Base-by-base conservation (phyloP, 805 yeast species). In the Metschnikowia kofuensis region DNA sequence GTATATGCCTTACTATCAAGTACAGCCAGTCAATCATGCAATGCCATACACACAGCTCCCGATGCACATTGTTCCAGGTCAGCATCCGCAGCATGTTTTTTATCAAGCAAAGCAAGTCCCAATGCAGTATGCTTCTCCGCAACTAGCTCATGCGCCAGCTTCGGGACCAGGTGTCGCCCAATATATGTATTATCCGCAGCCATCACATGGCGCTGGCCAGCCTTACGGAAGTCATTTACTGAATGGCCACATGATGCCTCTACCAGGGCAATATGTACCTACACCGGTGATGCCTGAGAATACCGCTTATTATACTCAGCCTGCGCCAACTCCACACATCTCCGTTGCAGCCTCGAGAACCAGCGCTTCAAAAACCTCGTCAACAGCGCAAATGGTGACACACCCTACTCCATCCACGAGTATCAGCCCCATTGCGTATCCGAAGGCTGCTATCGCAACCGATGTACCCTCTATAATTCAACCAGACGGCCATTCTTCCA, bases 31-130 rank as follows among this genome's bases (percentile, higher is more conserved):
- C 11, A 36, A 39, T 13, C 42, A 39, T 1, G 41, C 40, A 7
- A 32, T 45, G 35, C 37, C 43, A 11, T 49, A 44, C 38, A 21
- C 52, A 10, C 52, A 45, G 42, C 39, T 42, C 7, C 54, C 52
- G 5, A 40, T 35, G 36, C 54, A 45, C 15, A 35, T 45, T 48
- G 16, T 48, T 30, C 28, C 45, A 21, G 36, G 50, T 8, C 43
- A 42, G 27, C 50, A 42, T 7, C 42, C 43, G 8, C 49, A 41
- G 29, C 51, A 31, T 3, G 15, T 46, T 13, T 28, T 46, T 13
- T 48, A 44, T 37, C 49, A 21, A 30, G 7, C 45, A 13, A 44
- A 44, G 12, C 51, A 44, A 8, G n/a, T 38, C 21, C 44, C 26
- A 15, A 30, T 35, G 43, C 44, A 30, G 30, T 27, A 11, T 13